Conservation (phyloP, 2,329 filamentous ascomycete genomes). For the Ascochyta viciae-villosae region DNA sequence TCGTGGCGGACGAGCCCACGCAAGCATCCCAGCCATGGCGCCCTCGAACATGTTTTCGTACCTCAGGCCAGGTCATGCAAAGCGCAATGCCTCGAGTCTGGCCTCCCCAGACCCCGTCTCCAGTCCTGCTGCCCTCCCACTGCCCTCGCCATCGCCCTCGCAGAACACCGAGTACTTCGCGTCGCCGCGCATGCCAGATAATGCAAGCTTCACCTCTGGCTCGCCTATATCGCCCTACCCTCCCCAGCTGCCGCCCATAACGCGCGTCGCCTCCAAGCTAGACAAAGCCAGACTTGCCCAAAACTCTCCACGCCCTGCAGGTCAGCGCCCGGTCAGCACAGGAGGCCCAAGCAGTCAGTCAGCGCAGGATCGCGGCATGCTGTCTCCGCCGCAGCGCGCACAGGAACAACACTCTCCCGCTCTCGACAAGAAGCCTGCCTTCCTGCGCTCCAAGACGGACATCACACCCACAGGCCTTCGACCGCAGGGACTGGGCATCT, state of each 20-base stretch:
- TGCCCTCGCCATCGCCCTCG: conserved; percentile 41
- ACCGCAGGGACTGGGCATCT: conserved; percentile 35
- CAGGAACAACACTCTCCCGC: conserved; percentile 29
- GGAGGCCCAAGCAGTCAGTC: conserved; percentile 11
- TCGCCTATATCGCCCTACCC: conserved; percentile 50
- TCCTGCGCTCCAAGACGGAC: conserved; percentile 26
- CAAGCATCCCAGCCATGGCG: conserved; percentile 38
- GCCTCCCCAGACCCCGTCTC: conserved; percentile 42
- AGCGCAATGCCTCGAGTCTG: conserved; percentile 47
- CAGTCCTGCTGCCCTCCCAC: conserved; percentile 33
- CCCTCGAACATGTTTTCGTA: conserved; percentile 52
- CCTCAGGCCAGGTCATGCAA: conserved; percentile 48
- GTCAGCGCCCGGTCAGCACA: conserved; percentile 20
- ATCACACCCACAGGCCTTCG: conserved; percentile 43
- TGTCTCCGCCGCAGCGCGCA: conserved; percentile 28
- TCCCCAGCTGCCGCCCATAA: conserved; percentile 50
- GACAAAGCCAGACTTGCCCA: conserved; percentile 27
- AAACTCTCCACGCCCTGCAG: conserved; percentile 17
- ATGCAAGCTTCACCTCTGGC: conserved; percentile 36
- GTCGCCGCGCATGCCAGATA: conserved; percentile 42
- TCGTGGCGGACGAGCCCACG: conserved; percentile 23
- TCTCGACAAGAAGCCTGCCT: conserved; percentile 30
- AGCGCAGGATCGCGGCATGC: conserved; percentile 24
- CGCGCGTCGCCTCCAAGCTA: conserved; percentile 47
- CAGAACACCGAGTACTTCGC: conserved; percentile 39